Base-by-base conservation (phyloP, 2,329 filamentous ascomycete species). In the Fusarium subtropicale region DNA sequence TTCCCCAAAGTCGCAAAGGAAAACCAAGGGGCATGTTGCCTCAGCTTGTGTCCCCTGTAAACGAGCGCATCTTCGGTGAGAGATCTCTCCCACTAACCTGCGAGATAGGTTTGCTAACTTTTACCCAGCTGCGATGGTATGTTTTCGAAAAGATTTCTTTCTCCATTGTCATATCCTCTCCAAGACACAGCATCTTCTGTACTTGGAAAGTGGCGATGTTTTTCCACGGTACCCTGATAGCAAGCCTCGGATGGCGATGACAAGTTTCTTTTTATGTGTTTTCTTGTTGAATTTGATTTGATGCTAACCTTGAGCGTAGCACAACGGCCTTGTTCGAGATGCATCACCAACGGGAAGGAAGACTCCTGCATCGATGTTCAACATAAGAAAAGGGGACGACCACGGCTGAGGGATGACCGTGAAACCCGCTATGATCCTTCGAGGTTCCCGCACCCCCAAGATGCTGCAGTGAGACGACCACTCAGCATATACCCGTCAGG, bases 1-100 rank as follows among this genome's bases (percentile, higher is more conserved):
- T 13, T 88, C 88, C 39, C 86, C 88, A 3, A 90, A 88, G 72
- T 83, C 87, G 9, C 87, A 89, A 66, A 84, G 89, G 70, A 91
- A 91, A 77, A 90, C 90, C 8, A 93, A 93, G 76, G 91, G 91
- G 16, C 92, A 96, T 81, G 92, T 95, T 55, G 91, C 92, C 52
- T 94, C 92, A 36, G 92, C 92, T 28, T 96, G 92, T 77, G 90
- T 95, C 71, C 93, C 93, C 64, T 96, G 92, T 82, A 95, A 95
- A 78, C 90, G 89, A 78, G 92, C 92, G 38, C 92, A 96, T 86
- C 85, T 96, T 68, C 85, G 88, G 87, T 90, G 80, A 76, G 82
- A 72, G 24, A 15, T 16, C 18, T 16, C 16, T 20, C 30, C 31
- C 36, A n/a, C 24, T 18, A 30, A 36, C 9, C 38, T 18, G 16